A percentile compares a stretch with the other conserved stretches of the same genome.
These are phyloP conservation scores for Basipetospora chlamydospora DNA, from an alignment of 2,329 filamentous ascomycete genomes.

Conservation along the genomic window DNA sequence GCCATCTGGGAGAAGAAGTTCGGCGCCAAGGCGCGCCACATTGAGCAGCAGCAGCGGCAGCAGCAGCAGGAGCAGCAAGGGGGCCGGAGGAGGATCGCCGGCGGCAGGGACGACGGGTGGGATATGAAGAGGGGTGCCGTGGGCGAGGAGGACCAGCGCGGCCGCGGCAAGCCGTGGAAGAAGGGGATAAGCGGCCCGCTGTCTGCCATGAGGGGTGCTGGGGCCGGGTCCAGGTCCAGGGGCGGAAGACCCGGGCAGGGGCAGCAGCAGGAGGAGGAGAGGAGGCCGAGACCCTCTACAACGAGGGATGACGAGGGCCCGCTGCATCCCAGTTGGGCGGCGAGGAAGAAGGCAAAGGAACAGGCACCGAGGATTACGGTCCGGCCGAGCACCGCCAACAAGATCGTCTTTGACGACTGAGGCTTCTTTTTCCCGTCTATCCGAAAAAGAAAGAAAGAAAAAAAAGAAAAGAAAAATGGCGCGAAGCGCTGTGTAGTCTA, in stretches of 20 bases:
- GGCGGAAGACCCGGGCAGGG: too few species aligned
- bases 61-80: too few species aligned
- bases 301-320: conserved; percentile 34
- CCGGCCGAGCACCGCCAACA: conserved; percentile 19
- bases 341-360: conserved; percentile 47
- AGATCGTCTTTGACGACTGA: conserved; percentile 39
- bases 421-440: neutral
- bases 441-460: conserved; percentile 4
- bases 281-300: conserved; percentile 14
- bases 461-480: neutral
- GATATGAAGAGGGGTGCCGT: conserved; percentile 42
- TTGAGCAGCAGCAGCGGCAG: conserved; percentile 23
- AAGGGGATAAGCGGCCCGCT: conserved; percentile 28
- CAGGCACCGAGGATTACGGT: conserved; percentile 38
- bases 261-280: conserved; percentile 28
- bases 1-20: conserved; percentile 72
- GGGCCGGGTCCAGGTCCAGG: conserved; percentile 13
- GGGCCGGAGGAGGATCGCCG: conserved; percentile 13
- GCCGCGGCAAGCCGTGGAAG: conserved; percentile 37
- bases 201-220: conserved; percentile 7
- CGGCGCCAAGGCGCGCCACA: conserved; percentile 55
- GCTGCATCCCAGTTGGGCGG: conserved; percentile 52
- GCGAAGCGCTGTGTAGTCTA: too few species aligned
- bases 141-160: conserved; percentile 21
- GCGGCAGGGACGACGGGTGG: conserved; percentile 36